Base-by-base conservation (phyloP, 805 yeast species). In the Candida nemodendra region DNA sequence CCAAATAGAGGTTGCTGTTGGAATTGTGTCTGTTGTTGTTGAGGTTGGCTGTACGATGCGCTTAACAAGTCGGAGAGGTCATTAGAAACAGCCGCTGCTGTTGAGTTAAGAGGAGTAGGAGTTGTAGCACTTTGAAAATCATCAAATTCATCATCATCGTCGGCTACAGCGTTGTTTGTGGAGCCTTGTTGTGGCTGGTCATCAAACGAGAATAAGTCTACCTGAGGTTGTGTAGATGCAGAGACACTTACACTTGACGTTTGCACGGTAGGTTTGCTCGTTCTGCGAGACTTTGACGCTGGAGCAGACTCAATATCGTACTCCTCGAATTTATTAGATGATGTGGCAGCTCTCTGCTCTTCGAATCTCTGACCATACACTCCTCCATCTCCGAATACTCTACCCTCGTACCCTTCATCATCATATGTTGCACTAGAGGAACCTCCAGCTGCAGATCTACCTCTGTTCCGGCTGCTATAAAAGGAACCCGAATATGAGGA, bases 91-190 rank as follows among this genome's bases (percentile, higher is more conserved):
- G 57, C 38, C 3, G 48, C 36, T 3, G 52, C 34, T n/a, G 59
- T 29, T 13, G 44, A 18, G 11, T 40, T 27, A 8, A 46, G 27
- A 8, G 48, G 59, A 13, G 45, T 12, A 12, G 64, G 62, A 7
- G 83, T 80, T 4, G 75, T 78, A 9, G 88, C 84, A 41, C 71
- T 64, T 60, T 84, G 91, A 71, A 84, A 84, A 48, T 84, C 93
- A 47, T 84, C 88, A 57, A 85, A 85, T 27, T 84, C 93, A 46
- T 83, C 87, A 38, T 79, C 88, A 39, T 74, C 52, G 17, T 41
- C 46, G 15, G 39, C 39, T 15, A 30, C 50, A 14, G 47, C 45
- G 2, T 49, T 41, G 24, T 54, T 39, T 9, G 48, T 35, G 18
- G 61, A 41, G 8, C 56, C 22, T 11, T 54, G n/a, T 9, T 51